Base-by-base conservation (phyloP, 495 filamentous ascomycete species). In the Trichoderma reesei region DNA sequence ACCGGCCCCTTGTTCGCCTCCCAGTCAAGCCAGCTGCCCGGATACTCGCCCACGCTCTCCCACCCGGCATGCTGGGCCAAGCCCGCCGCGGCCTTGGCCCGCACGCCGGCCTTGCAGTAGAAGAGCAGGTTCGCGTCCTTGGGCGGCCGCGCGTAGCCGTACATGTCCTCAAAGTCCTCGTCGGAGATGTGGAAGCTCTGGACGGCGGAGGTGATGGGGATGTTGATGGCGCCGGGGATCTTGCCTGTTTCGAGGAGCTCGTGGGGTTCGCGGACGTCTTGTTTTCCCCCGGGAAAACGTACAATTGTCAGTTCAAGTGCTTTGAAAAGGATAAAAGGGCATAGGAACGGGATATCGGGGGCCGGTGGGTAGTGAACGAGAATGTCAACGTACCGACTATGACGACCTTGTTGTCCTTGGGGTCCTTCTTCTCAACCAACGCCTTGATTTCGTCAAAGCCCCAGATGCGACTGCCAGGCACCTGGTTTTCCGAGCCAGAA, bases 21-120 rank as follows among this genome's bases (percentile, higher is more conserved):
- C 93, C 93, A 98, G 75, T 97, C 93, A 67, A 88, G 59, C 91
- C 91, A 97, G 76, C 90, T 94, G 8, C 94, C 93, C 7, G 80
- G 78, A 77, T 94, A 96, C 78, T 96, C 91, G 42, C 85, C 86
- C 0, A 92, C 80, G 41, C 78, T 81, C 41, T 78, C 74, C 81
- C 88, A 97, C 33, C 94, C 93, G 13, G 84, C 85, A 74, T 88
- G 82, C 60, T 77, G 76, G 60, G 93, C 93, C 76, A 97, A 72
- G 70, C 85, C 81, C 33, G 92, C 91, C n/a, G 92, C 93, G 4
- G 89, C 84, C 26, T 79, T 73, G 68, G 88, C 89, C 73, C 94
- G 81, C 64, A 97, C 91, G 3, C 94, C 94, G 0, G 90, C 85
- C 76, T 89, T 93, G 74, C 94, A 98, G 72, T 96, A 98, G 69